A percentile compares a stretch with the other conserved stretches of the same genome.
Evolutionary conservation across 2,329 filamentous ascomycete genomes (phyloP).

Genomic region (Colletotrichum sp.): DNA sequence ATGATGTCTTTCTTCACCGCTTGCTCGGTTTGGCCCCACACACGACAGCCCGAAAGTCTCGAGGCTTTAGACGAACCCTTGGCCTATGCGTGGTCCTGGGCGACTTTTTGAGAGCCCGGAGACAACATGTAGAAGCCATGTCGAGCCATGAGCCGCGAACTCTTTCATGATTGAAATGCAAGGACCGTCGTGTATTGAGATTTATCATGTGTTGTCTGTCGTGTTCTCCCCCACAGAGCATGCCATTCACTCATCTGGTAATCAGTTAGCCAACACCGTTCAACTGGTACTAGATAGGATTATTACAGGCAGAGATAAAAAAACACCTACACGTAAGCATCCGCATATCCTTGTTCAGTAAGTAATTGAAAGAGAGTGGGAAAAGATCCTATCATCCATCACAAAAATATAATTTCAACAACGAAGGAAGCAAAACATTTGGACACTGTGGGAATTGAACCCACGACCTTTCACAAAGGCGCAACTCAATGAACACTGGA

Average conservation of each 20-base stretch:
- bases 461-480: constrained; percentile 7
- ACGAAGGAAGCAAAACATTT: not conserved
- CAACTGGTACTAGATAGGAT: too few species aligned
- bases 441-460: constrained; percentile 13
- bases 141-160: not conserved
- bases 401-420: too few species aligned
- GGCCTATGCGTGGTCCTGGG: not conserved
- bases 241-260: not conserved
- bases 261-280: not conserved
- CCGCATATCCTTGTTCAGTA: not conserved
- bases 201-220: not conserved
- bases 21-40: not conserved
- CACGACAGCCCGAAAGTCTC: not conserved
- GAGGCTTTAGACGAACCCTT: not conserved
- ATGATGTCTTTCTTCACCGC: not conserved
- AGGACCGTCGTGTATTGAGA: not conserved
- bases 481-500: not conserved
- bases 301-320: not conserved
- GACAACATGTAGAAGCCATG: not conserved
- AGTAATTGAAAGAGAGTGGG: not conserved
- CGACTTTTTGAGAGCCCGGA: not conserved
- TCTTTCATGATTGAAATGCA: too few species aligned
- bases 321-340: not conserved
- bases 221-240: not conserved
- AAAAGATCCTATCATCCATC: not conserved